Base-by-base conservation (phyloP, 176 grass and related monocot species). In the Juncus inflexus region DNA sequence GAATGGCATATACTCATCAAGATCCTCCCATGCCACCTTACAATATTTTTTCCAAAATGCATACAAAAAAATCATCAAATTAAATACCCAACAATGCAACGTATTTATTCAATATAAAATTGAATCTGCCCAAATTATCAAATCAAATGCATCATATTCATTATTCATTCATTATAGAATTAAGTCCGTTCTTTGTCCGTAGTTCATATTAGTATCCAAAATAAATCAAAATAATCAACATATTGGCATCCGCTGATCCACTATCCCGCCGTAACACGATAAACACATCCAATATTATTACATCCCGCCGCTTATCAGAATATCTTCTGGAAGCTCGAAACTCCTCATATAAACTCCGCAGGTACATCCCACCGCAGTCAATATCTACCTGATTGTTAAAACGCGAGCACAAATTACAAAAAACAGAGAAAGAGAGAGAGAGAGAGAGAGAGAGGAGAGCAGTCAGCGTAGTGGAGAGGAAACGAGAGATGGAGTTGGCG, bases 401-500 rank as follows among this genome's bases (percentile, higher is more conserved):
- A 42, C 59, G 45, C 72, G 50, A 63, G 54, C 59, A 40, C 57
- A 61, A 75, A 53, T 64, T 58, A 5, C 15, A 38, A 64, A 6
- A 15, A 7, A 53, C 47, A 64, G 58, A 53, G 47, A 64, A 41
- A 63, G 56, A 35, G 52, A 37, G 41, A 15, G 45, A 5, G 19
- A 74, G 61, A 62, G 12, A 68, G 52, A 51, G 28, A 45, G 40
- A 38, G 47, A 68, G 50, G 47, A 68, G 50, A 40, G 66, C 66
- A 52, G 47, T 75, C 55, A 38, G 15, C 67, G 3, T 8, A 2
- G 39, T 7, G 13, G 45, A 40, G 28, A n/a, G 66, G 56, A 47
- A 58, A 37, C 49, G 51, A 50, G 58, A 55, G 42, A 96, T 96
- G 92, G 92, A 97, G 84, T 57, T 57, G 58, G 56, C 84, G 59